phyloP scores from a whole-genome alignment of 768 basidiomycete species.

The Pisolithus sp. region DNA sequence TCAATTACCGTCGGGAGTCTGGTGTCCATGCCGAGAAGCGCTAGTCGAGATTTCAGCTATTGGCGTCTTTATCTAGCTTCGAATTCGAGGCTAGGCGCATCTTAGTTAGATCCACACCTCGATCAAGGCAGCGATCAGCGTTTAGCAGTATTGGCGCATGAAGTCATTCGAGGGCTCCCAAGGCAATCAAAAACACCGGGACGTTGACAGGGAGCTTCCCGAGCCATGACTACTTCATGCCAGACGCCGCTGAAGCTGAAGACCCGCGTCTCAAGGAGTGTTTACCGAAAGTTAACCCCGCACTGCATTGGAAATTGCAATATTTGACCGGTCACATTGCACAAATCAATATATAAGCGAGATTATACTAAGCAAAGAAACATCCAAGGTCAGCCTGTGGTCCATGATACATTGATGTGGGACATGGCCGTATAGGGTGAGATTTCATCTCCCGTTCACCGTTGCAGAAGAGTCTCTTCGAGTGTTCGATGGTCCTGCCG shows the following conservation, averaged over 20 bases:
- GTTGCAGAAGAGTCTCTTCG: slow-evolving; percentile 67
- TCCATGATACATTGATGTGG: no score
- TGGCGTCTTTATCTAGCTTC: not conserved
- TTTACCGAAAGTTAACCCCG: slow-evolving; percentile 7
- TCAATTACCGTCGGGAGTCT: not conserved
- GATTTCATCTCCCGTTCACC: slow-evolving; percentile 51
- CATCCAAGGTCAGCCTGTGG: not conserved
- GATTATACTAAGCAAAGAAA: not conserved
- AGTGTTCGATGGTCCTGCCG: slow-evolving; percentile 32
- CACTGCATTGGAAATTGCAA: slow-evolving; percentile 13
- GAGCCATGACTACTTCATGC: no score
- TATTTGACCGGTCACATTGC: slow-evolving; percentile 5
- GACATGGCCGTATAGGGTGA: slow-evolving; percentile 5
- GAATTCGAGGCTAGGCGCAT: not conserved
- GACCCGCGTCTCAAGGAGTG: not conserved
- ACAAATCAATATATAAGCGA: slow-evolving; percentile 4
- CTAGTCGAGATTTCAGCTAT: not conserved
- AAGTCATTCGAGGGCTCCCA: no score
- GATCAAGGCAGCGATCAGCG: not conserved
- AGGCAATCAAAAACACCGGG: not conserved
- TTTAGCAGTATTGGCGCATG: not conserved
- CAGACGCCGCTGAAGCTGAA: not conserved
- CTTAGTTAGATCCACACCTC: not conserved
- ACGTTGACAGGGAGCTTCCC: no score
- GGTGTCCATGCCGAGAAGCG: no score